Base-by-base conservation (phyloP, 768 basidiomycete genomes). In the Kwoniella heveanensis region DNA sequence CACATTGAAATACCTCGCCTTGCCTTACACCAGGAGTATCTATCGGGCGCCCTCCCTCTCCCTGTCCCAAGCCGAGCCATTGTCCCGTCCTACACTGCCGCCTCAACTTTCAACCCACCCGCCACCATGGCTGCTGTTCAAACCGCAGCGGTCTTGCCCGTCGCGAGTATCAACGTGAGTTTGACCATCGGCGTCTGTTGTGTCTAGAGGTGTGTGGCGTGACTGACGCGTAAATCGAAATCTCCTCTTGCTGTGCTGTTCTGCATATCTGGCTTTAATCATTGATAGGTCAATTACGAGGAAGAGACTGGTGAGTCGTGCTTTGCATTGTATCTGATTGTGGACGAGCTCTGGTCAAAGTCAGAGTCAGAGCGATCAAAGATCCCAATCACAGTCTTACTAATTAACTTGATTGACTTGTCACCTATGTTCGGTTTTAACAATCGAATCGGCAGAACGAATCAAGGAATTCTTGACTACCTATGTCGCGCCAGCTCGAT, bases 391-490 rank as follows among this genome's bases (percentile, higher is more conserved):
- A 19, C 26, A 26, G 29, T 47, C 2, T 46, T 9, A 25, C 2
- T 12, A 24, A 4, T 46, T 47, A 6, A 13, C 12, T 13, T 21
- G 13, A n/a, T n/a, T n/a, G n/a, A n/a, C n/a, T n/a, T n/a, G n/a
- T n/a, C n/a, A n/a, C n/a, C n/a, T n/a, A n/a, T n/a, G n/a, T n/a
- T 26, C 26, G 17, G 29, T 47, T 6, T 46, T 9, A 25, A 13
- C 22, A 24, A 4, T 46, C 29, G 10, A 13, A 27, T 13, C 22
- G 13, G 25, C 53, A 62, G 74, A 64, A n/a, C 64, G 68, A 39
- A 78, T 78, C 51, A 63, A 62, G 22, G 69, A 73, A 22, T 79
- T 79, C 67, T 65, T 79, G 2, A 62, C 68, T 36, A 59, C 62
- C 46, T 79, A 69, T 54, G 72, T 76, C 0, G 62, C 71, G 2